Base-by-base conservation (phyloP, 495 filamentous ascomycete species). In the Cetradonia linearis region DNA sequence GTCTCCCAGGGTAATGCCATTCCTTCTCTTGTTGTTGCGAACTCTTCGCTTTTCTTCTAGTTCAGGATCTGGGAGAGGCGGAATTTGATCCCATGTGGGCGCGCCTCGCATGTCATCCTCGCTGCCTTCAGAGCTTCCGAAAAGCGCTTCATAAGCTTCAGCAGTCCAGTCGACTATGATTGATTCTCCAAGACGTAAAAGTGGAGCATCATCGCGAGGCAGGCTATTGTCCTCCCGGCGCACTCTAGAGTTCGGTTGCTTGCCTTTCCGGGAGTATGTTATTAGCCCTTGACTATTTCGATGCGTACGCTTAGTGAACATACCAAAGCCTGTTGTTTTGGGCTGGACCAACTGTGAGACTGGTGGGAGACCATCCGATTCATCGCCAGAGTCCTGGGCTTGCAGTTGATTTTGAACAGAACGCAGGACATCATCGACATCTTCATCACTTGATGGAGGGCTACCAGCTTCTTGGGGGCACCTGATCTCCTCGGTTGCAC, bases 141-240 rank as follows among this genome's bases (percentile, higher is more conserved):
- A 98, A 10, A 96, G 73, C 2, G 72, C 71, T 37, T 94, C 82
- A 59, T 81, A 83, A 10, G 78, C 86, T 4, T 81, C 70, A 3
- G 80, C 71, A 37, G 70, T 80, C 89, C 90, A 97, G 63, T 96
- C 91, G 37, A 96, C 77, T 2, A 97, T 73, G 57, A 98, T 81
- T 11, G 79, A 88, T 68, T 98, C 93, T 47, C 86, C 84, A 23
- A 87, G 77, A 38, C 83, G 78, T 53, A 96, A 74, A 23, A 95
- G 74, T 0, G 84, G 81, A n/a, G 78, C 80, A 38, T 47, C 33
- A 30, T 61, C 52, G 28, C 28, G 38, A 16, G 59, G 50, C 25
- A 13, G n/a, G 38, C 34, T 48, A 27, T 44, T 40, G 37, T 58
- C 37, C 7, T 55, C 49, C 28, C 47, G 25, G 33, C 59, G 37